Percentiles rank a stretch among this genome's conserved stretches.
These are phyloP conservation scores for Dothistroma pini DNA, from an alignment of 2,329 filamentous ascomycete species.

Conservation along the genomic window DNA sequence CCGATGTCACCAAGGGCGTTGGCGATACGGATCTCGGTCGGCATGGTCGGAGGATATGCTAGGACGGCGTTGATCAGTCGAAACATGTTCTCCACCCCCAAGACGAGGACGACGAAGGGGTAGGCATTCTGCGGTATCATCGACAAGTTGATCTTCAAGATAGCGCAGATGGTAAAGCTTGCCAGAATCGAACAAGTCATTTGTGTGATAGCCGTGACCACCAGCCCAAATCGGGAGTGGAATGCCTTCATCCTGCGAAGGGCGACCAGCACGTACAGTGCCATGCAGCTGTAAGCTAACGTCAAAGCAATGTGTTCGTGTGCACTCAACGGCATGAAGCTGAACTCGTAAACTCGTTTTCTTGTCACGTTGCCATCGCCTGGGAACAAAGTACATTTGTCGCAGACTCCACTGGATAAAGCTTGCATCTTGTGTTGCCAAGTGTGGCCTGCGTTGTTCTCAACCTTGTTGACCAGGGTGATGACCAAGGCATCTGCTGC, in stretches of 20 bases:
- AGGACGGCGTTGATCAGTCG: conserved; percentile 74
- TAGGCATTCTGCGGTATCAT: conserved; percentile 71
- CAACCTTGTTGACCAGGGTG: conserved; percentile 65
- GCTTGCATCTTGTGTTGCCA: conserved; percentile 61
- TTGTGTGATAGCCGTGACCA: conserved; percentile 66
- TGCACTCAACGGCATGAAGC: conserved; percentile 68
- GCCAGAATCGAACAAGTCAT: conserved; percentile 67
- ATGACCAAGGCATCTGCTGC: conserved; percentile 76
- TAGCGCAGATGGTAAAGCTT: conserved; percentile 74
- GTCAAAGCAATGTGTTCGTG: conserved; percentile 62
- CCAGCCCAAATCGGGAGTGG: conserved; percentile 70
- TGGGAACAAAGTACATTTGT: conserved; percentile 65
- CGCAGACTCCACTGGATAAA: conserved; percentile 49
- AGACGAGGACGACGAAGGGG: conserved; percentile 70
- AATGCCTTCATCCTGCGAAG: conserved; percentile 68
- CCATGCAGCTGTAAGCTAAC: conserved; percentile 61
- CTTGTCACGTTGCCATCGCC: conserved; percentile 51
- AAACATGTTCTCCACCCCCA: conserved; percentile 73
- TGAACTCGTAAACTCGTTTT: conserved; percentile 71
- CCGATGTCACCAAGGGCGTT: conserved; percentile 71
- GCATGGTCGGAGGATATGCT: conserved; percentile 64
- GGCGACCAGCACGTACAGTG: conserved; percentile 63
- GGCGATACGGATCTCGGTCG: conserved; percentile 65
- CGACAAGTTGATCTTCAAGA: conserved; percentile 71
- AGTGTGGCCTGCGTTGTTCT: conserved; percentile 59